Evolutionary conservation across 192 early-diverging fungal genomes (phyloP).

Genomic region (Spizellomyces punctatus): DNA sequence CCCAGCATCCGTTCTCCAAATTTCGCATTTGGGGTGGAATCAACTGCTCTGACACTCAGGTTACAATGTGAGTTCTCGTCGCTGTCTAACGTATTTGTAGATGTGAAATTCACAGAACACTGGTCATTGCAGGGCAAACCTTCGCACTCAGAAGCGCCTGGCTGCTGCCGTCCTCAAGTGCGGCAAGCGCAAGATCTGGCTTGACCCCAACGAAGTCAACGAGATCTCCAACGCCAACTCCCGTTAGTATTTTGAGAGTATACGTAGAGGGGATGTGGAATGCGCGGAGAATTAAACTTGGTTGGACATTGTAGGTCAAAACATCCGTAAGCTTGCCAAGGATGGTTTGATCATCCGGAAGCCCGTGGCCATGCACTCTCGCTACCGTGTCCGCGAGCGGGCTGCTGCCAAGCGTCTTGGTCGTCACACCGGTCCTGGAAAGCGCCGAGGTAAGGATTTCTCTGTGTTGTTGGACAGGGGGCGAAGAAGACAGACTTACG

Average conservation of each 20-base stretch:
- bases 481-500: not conserved
- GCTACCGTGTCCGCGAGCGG: slow-evolving; percentile 90
- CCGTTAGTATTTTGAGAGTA: slow-evolving; percentile 68
- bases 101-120: not conserved
- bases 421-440: slow-evolving; percentile 92
- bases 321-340: slow-evolving; percentile 97
- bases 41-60: not conserved
- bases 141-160: slow-evolving; percentile 88
- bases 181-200: slow-evolving; percentile 98
- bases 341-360: slow-evolving; percentile 96
- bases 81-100: too few relatives aligned
- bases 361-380: slow-evolving; percentile 84
- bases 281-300: slow-evolving; percentile 24
- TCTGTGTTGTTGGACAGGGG: not conserved
- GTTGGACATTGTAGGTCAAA: slow-evolving; percentile 66
- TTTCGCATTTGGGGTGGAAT: slow-evolving; percentile 32
- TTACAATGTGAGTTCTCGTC: slow-evolving; percentile 11
- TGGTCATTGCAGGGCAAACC: slow-evolving; percentile 49
- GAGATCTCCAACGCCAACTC: slow-evolving; percentile 98
- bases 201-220: slow-evolving; percentile 94
- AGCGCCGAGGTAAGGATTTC: slow-evolving; percentile 73
- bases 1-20: slow-evolving; percentile 26
- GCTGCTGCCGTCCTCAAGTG: slow-evolving; percentile 97
- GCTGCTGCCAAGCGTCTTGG: slow-evolving; percentile 94
- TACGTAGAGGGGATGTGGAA: slow-evolving; percentile 7